Evolutionary conservation across 345 rosid species (phyloP).

Genomic region (Hevea brasiliensis): DNA sequence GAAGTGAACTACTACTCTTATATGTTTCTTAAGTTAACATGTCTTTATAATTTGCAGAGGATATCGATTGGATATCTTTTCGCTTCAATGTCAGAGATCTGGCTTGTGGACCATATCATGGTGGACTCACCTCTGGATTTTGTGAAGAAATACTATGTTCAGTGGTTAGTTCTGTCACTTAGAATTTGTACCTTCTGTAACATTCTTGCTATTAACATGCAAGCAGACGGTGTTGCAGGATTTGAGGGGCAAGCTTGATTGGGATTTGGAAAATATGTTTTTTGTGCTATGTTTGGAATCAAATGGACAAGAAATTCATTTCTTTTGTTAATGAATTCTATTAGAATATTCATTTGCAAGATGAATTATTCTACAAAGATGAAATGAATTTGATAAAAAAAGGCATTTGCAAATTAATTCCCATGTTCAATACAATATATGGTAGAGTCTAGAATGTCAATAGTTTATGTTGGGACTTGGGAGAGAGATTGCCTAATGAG

Average conservation of each 20-base stretch:
- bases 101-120: conserved; percentile 42
- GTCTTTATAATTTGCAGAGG: conserved; percentile 41
- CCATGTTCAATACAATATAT: neutral
- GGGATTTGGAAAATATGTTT: neutral
- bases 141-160: conserved; percentile 47
- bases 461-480: neutral
- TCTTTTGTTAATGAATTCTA: neutral
- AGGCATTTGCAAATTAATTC: too few relatives aligned
- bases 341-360: neutral
- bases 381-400: too few relatives aligned
- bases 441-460: too few relatives aligned
- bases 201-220: neutral
- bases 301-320: neutral
- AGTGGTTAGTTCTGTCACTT: conserved; percentile 45
- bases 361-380: too few relatives aligned
- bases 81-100: conserved; percentile 57
- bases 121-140: conserved; percentile 44
- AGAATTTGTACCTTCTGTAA: neutral
- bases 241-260: neutral
- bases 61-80: conserved; percentile 64
- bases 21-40: conserved; percentile 2
- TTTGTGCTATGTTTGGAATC: neutral
- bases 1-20: conserved; percentile 6
- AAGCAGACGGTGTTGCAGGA: neutral
- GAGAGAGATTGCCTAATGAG: neutral